Percentiles rank a stretch among this genome's conserved stretches.
phyloP scores from a whole-genome alignment of 2,329 filamentous ascomycete species.

The Verticillium tricorpus region DNA sequence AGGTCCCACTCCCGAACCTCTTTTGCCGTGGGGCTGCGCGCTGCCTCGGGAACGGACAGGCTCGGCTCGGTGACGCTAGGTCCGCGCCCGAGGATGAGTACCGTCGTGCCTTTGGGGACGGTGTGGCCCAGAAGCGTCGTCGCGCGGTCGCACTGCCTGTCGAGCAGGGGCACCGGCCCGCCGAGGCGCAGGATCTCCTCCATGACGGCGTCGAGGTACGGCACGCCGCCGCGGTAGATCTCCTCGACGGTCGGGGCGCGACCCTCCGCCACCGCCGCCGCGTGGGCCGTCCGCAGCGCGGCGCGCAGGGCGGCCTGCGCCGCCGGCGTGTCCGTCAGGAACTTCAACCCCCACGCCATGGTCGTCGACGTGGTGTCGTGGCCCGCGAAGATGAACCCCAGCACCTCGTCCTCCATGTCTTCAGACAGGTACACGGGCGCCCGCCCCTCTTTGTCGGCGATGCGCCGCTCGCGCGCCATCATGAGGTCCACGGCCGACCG shows the following conservation, averaged over 20 bases:
- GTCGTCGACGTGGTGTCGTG: constrained; percentile 23
- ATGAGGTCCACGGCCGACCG: constrained; percentile 9
- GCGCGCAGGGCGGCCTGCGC: constrained; percentile 4
- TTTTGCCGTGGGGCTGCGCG: constrained; percentile 18
- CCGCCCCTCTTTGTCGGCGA: constrained; percentile 7
- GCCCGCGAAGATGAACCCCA: constrained; percentile 24
- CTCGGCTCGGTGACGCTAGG: constrained; percentile 22
- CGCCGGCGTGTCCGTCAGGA: constrained; percentile 6
- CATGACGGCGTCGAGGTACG: constrained; percentile 32
- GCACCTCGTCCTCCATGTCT: constrained; percentile 10
- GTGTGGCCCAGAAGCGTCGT: constrained; percentile 26
- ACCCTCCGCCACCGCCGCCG: constrained; percentile 12
- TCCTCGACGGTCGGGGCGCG: constrained; percentile 25
- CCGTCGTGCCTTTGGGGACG: constrained; percentile 28
- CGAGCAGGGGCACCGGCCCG: constrained; percentile 22
- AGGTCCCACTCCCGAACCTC: constrained; percentile 22
- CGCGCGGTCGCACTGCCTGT: constrained; percentile 24
- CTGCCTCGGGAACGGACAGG: constrained; percentile 20
- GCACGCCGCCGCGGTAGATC: constrained; percentile 19
- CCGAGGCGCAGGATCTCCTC: constrained; percentile 30
- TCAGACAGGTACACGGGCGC: constrained; percentile 7
- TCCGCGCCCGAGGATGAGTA: constrained; percentile 21
- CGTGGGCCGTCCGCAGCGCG: neutral
- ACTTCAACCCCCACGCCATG: constrained; percentile 22
- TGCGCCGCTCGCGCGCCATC: constrained; percentile 6